Evolutionary conservation across 2,329 filamentous ascomycete species (phyloP), one percentile per base, ranked within the genome.

Genomic region (Neodidymelliopsis sp.): DNA sequence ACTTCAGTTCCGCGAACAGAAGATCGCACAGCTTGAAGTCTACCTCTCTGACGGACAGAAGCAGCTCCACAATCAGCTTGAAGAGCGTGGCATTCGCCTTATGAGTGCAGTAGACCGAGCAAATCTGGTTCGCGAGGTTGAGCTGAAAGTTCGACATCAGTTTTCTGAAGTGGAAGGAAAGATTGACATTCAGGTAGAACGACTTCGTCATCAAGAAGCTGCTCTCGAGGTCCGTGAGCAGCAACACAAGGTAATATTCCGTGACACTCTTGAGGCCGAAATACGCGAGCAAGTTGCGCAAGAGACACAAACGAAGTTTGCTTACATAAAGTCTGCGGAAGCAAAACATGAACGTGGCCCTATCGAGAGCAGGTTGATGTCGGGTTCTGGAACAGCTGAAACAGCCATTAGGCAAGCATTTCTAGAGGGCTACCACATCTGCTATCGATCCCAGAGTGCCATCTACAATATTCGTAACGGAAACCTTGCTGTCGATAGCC

Each of bases 21-120:
- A 31, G 2, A 56, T 64, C 9, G 23, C 49, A 5, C 56, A 65
- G 19, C 6, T 53, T 0, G 66, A 69, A 23, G 16, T 48, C 0
- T 62, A 59, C 23, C 58, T 68, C 2, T 23, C 52, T 4, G 43
- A 53, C 16, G 66, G 66, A 6, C 63, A 68, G 36, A 62, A 55
- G 22, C 59, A 63, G 12, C 33, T 65, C 4, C 33, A 50, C 9
- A 22, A 35, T 15, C 25, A 56, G 13, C 37, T 55, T 1, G 54
- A 59, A 11, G 23, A 58, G 15, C 40, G 45, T 1, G 59, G 52
- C 2, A 41, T 47, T 4, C 35, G 37, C 1, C 25, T 35, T 6
- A 60, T 63, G 52, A 48, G 33, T 7, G 41, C 23, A 0, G 29
- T 57, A 1, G 45, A 64, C 0, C 37, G 43, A 4, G 46, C 59